These are phyloP conservation scores for Trichocomaceae sp. DNA, from an alignment of 2,329 filamentous ascomycete species.

Conservation along the genomic window DNA sequence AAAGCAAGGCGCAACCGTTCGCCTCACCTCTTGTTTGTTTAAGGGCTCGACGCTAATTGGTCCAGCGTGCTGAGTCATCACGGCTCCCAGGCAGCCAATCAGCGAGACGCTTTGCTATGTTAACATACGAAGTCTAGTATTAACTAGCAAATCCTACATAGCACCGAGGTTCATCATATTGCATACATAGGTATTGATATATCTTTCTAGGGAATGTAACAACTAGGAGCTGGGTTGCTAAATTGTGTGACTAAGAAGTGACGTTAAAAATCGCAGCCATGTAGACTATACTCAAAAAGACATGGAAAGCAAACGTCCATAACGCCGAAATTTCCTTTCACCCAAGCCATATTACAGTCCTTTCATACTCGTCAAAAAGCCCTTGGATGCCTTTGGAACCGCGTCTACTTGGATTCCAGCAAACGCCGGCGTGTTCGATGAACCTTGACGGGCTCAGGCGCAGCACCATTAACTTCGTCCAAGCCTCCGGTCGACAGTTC, in stretches of 20 bases:
- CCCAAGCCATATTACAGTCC: not conserved
- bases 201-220: not conserved
- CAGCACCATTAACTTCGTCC: conserved; percentile 16
- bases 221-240: not conserved
- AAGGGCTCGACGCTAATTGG: not conserved
- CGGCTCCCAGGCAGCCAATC: not conserved
- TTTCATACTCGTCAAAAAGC: not conserved
- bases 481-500: conserved; percentile 11
- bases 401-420: conserved; percentile 24
- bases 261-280: not conserved
- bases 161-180: no score
- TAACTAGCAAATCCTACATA: no score
- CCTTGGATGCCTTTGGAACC: not conserved
- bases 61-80: not conserved
- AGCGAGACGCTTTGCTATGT: not conserved
- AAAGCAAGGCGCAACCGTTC: not conserved
- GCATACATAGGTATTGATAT: not conserved
- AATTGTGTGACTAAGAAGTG: conserved; percentile 7
- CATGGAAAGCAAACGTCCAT: conserved; percentile 7
- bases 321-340: conserved; percentile 2
- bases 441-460: conserved; percentile 20
- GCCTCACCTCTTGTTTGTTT: not conserved
- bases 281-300: not conserved
- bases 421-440: conserved; percentile 26
- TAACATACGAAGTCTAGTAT: no score